Percentiles rank a stretch among this genome's conserved stretches.
Evolutionary conservation across 2,329 filamentous ascomycete genomes (phyloP).

Genomic region (Trichophaea hybrida): DNA sequence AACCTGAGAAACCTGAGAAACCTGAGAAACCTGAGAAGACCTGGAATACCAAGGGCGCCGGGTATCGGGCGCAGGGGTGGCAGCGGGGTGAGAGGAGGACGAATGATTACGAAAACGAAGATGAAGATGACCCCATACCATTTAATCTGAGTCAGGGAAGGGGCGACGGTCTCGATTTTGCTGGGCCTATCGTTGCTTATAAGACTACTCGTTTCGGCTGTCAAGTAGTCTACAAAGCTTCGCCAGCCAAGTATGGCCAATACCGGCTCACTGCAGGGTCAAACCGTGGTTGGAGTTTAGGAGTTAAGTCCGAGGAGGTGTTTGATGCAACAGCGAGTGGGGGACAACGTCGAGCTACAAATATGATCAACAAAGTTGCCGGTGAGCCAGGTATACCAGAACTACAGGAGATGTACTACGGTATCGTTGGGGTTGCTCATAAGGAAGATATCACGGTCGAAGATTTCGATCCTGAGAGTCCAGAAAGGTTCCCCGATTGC

Average conservation of each 20-base stretch:
- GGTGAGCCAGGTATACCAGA: neutral
- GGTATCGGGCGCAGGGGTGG: too few relatives aligned
- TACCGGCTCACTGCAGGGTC: neutral
- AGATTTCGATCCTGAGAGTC: neutral
- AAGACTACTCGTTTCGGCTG: neutral
- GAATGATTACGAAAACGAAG: too few relatives aligned
- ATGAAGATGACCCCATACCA: neutral
- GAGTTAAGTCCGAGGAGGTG: neutral
- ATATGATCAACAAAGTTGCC: neutral
- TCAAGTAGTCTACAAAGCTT: neutral
- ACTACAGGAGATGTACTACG: neutral
- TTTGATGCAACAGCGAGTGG: neutral
- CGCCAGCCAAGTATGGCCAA: neutral
- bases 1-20: too few relatives aligned
- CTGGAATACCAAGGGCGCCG: too few relatives aligned
- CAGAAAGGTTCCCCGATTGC: neutral
- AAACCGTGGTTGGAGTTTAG: neutral
- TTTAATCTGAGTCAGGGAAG: neutral
- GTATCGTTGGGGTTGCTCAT: neutral
- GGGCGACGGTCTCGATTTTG: neutral
- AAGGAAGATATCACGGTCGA: neutral
- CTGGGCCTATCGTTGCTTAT: neutral
- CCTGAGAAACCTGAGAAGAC: too few relatives aligned
- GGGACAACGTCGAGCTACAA: neutral
- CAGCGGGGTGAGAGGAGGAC: too few relatives aligned